These are phyloP conservation scores for Spirogloea muscicola DNA, from an alignment of 139 green algal species.

Conservation along the genomic window DNA sequence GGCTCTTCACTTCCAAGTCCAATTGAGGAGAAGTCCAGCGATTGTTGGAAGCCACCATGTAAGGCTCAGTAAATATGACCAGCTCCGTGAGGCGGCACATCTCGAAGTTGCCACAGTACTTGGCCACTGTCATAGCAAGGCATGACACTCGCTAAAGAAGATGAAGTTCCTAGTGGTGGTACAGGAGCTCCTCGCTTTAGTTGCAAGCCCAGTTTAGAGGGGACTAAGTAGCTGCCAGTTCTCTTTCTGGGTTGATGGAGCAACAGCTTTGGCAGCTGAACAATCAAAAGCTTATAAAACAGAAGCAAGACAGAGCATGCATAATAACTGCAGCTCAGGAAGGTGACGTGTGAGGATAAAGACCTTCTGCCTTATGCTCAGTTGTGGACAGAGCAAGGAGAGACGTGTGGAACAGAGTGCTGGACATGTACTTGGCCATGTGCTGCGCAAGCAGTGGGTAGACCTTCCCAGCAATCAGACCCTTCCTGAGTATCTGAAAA, in stretches of 20 bases:
- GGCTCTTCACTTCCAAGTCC: constrained; percentile 62
- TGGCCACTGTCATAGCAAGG: constrained; percentile 31
- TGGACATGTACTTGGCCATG: constrained; percentile 58
- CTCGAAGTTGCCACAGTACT: constrained; percentile 64
- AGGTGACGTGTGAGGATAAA: too few species aligned
- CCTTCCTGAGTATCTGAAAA: constrained; percentile 75
- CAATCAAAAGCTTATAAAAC: too few species aligned
- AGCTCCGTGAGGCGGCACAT: constrained; percentile 91
- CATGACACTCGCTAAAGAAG: constrained; percentile 44
- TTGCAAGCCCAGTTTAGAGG: too few species aligned
- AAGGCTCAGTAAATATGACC: constrained; percentile 95
- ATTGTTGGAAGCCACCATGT: constrained; percentile 67
- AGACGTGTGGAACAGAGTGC: constrained; percentile 83
- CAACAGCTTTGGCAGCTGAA: too few species aligned
- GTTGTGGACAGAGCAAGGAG: constrained; percentile 62
- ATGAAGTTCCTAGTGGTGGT: constrained; percentile 2
- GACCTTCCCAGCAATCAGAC: constrained; percentile 56
- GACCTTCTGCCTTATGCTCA: constrained; percentile 23
- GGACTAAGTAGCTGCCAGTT: too few species aligned
- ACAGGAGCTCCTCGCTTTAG: too few species aligned
- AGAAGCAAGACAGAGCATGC: too few species aligned
- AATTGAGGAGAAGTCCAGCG: constrained; percentile 77
- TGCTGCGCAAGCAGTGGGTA: constrained; percentile 73
- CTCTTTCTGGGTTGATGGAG: too few species aligned
- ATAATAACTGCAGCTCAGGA: too few species aligned